Evolutionary conservation across 2,329 filamentous ascomycete genomes (phyloP), one percentile per base, ranked within the genome.

Genomic region (Erysiphe pulchra): DNA sequence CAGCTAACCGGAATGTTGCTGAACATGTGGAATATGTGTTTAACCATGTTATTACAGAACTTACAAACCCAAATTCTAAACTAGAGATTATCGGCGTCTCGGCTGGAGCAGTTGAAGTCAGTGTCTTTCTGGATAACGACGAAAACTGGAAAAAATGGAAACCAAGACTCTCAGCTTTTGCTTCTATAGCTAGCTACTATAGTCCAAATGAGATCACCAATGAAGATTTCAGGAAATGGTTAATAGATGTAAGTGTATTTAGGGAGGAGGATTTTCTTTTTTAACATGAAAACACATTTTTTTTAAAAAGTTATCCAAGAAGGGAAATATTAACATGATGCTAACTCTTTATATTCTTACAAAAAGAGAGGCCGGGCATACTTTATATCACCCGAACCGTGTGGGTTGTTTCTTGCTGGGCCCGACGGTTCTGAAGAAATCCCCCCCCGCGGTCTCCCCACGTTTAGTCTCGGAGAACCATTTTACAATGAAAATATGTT

Each of bases 41-140:
- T 50, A 64, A 77, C 24, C 56, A 70, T 4, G 65, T 86, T 0
- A 54, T 90, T 4, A 61, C 61, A 0, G 59, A 62, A 9, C 49
- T 75, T 6, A 61, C 71, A 0, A 55, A 62, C 0, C 47, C 62
- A 0, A 58, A 66, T 1, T 72, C 74, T 0, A 67, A 66, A 40
- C 55, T 92, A 17, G 75, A 85, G 55, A 57, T 93, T 31, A 65
- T 93, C 42, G 81, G 71, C 1, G 62, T 90, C 14, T 75, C 78
- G 1, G 73, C 80, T 46, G 75, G 75, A 3, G 75, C 74, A 0
- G 67, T 75, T 31, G 61, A 66, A 1, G 63, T 74, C 0, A 59
- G 77, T 28, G 55, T 61, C 13, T 77, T 79, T 50, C 63, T 90
- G 10, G 67, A 75, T 33, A 51, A 66, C 2, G 56, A 70, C 10